Evolutionary conservation across 768 basidiomycete genomes (phyloP).

Genomic region (Ephemerocybe angulata): DNA sequence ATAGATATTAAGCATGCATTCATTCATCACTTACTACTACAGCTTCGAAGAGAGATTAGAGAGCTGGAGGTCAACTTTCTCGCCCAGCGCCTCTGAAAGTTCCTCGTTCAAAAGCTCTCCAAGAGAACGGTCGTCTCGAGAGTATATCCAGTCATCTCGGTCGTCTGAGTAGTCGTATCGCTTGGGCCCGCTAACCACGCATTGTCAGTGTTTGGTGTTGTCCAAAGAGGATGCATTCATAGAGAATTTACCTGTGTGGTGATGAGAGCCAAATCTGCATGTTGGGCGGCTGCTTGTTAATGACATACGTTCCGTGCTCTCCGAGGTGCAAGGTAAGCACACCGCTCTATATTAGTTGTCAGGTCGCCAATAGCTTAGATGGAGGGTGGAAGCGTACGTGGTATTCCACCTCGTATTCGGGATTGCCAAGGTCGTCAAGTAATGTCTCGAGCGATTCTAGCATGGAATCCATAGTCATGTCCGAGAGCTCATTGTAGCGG

Average conservation of each 20-base stretch:
- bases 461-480: slow-evolving; percentile 71
- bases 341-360: slow-evolving; percentile 57
- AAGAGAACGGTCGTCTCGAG: slow-evolving; percentile 60
- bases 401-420: slow-evolving; percentile 82
- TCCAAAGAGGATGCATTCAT: background rate
- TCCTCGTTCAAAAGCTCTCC: slow-evolving; percentile 66
- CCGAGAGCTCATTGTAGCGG: slow-evolving; percentile 68
- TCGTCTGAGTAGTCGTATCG: slow-evolving; percentile 73
- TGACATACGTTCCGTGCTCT: slow-evolving; percentile 81
- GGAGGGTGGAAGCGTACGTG: slow-evolving; percentile 66
- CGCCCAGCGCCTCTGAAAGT: slow-evolving; percentile 38
- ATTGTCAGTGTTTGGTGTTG: background rate
- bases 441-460: slow-evolving; percentile 72
- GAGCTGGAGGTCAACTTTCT: slow-evolving; percentile 29
- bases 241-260: slow-evolving; percentile 62
- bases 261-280: slow-evolving; percentile 97
- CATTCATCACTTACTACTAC: background rate
- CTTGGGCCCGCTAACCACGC: slow-evolving; percentile 75
- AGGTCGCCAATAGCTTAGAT: background rate
- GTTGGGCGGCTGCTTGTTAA: slow-evolving; percentile 97
- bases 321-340: slow-evolving; percentile 82
- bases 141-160: slow-evolving; percentile 69
- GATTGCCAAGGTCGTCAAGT: slow-evolving; percentile 54
- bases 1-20: slow-evolving; percentile 1
- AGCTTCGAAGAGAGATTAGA: slow-evolving; percentile 18